Evolutionary conservation across 164 flowering plant species (phyloP), one percentile per base, ranked within the genome.

Genomic region (Stephania yunnanensis): DNA sequence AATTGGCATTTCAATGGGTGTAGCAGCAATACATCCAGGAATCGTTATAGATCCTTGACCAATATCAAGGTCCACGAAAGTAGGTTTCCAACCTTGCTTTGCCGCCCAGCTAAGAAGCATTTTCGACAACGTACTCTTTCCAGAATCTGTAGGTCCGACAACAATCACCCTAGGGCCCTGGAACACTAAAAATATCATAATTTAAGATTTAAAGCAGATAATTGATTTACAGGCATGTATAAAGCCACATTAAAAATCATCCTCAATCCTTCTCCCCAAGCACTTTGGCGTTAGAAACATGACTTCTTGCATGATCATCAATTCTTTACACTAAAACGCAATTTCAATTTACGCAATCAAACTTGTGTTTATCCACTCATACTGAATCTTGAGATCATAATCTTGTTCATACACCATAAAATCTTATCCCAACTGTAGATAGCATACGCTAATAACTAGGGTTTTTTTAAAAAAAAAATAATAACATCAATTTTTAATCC

Each of bases 101-200:
- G 98, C 91, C 22, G 99, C 95, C 99, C 98, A 95, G 75, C 94
- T 92, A 68, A 91, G 88, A 78, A 93, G 94, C 98, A 92, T 94
- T 78, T 83, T 87, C 58, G 93, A 82, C 81, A 94, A 81, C 31
- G 94, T 90, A 80, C 98, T 94, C 85, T 94, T 94, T 69, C 97
- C 97, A 22, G 96, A 92, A 87, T 94, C 98, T 45, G 93, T 86
- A 70, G 97, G 98, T 50, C 98, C 97, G 50, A 94, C 97, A 77
- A 94, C 88, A 68, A 94, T 94, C 72, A 91, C 97, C 81, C 97
- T 85, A 36, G 98, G 98, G 7, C 96, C 97, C 94, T 92, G 86
- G 46, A 80, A 45, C 74, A 76, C 69, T 45, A 74, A 71, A 71
- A 76, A 63, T 46, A 75, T 68, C 46, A 73, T 15, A 70, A 70